Percentiles rank a stretch among this genome's conserved stretches.
Conservation (phyloP, 2,329 filamentous ascomycete genomes). For the Aspergillus sp. region DNA sequence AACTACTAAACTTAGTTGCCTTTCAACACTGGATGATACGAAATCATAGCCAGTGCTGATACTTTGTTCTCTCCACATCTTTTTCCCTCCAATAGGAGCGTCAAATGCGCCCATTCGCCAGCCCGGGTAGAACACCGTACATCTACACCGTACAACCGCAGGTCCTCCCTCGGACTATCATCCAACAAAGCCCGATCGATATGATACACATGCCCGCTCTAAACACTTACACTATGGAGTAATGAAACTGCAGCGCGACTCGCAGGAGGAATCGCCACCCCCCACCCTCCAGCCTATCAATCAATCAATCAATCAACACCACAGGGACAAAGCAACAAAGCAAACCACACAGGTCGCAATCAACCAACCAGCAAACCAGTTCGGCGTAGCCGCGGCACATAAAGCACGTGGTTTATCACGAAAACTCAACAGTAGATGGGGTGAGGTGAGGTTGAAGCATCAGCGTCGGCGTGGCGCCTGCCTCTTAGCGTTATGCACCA, state of each 20-base stretch:
- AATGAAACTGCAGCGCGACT: too few relatives aligned
- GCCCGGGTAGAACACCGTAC: neutral
- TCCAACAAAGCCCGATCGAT: too few relatives aligned
- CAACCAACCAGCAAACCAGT: neutral
- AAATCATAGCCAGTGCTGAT: neutral
- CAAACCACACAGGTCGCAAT: neutral
- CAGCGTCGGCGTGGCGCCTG: neutral
- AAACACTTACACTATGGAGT: too few relatives aligned
- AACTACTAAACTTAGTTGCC: neutral
- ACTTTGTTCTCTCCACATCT: neutral
- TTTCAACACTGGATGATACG: neutral
- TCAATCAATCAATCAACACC: neutral
- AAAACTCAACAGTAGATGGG: neutral
- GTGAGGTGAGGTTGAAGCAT: neutral
- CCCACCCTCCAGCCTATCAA: neutral
- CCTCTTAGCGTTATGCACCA: constrained; percentile 4
- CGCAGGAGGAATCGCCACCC: neutral
- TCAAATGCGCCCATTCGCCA: neutral
- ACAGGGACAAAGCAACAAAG: neutral
- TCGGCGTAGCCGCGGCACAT: too few relatives aligned
- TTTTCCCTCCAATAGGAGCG: neutral
- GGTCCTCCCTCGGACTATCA: neutral
- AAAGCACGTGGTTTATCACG: neutral
- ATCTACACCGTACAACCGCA: neutral
- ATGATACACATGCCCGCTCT: too few relatives aligned